phyloP scores from a whole-genome alignment of 1,139 yeast species.

The Nadsonia commutata region DNA sequence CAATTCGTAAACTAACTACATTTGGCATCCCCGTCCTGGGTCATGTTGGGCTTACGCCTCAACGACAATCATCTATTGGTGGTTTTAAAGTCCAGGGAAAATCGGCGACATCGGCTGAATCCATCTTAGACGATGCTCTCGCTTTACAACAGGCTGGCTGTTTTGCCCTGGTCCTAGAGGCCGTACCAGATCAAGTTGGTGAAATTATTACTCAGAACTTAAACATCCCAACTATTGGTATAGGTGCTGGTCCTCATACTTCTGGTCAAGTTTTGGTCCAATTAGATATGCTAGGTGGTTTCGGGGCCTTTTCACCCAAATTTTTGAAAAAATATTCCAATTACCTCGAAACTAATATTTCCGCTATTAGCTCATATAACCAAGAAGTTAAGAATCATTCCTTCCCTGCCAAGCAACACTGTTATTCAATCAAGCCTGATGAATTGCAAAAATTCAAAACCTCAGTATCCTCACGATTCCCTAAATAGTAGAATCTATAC shows the following conservation, averaged over 20 bases:
- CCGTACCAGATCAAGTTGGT: conserved; percentile 71
- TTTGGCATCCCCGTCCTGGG: conserved; percentile 87
- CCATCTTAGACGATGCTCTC: conserved; percentile 53
- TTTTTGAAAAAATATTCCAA: conserved; percentile 62
- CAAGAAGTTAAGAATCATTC: conserved; percentile 37
- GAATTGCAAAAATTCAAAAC: conserved; percentile 37
- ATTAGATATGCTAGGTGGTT: conserved; percentile 64
- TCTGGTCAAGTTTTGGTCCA: conserved; percentile 87
- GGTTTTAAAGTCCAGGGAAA: conserved; percentile 84
- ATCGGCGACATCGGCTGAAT: conserved; percentile 37
- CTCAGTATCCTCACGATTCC: no score
- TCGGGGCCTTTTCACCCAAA: conserved; percentile 45
- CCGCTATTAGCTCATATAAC: conserved; percentile 40
- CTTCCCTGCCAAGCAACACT: conserved; percentile 59
- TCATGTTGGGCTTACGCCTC: conserved; percentile 89
- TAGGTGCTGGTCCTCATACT: conserved; percentile 80
- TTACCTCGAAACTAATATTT: conserved; percentile 34
- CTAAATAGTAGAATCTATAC: no score
- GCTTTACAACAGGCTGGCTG: conserved; percentile 67
- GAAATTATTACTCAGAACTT: conserved; percentile 43
- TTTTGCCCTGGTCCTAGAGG: conserved; percentile 64
- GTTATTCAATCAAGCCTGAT: conserved; percentile 57
- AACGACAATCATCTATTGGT: conserved; percentile 60
- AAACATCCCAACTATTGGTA: conserved; percentile 76
- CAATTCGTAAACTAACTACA: conserved; percentile 36